Base-by-base conservation (phyloP, 2,329 filamentous ascomycete species). In the Colletotrichum spinosum region DNA sequence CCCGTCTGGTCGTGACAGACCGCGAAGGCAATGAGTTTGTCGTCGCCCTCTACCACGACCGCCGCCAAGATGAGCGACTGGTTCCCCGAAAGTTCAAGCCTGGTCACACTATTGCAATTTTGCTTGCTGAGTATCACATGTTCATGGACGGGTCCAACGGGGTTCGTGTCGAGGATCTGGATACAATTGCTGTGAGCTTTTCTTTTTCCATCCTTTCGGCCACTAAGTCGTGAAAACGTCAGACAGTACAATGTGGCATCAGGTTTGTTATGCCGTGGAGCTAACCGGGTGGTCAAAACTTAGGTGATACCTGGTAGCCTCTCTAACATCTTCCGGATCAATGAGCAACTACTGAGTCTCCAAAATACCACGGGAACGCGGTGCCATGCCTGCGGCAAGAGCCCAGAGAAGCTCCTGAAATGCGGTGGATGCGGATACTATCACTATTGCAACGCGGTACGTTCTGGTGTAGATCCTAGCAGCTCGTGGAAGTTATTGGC, bases 351-450 rank as follows among this genome's bases (percentile, higher is more conserved):
- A 25, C 25, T 25, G 25, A 25, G 25, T 25, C 37, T 55, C 13
- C 15, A 33, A 13, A n/a, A 17, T 6, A 37, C 44, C 33, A 11
- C 8, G 12, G 41, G 41, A n/a, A 9, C 25, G 25, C 25, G 10
- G 13, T 55, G 52, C 33, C 41, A 55, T 35, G 25, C 41, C 41
- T 55, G 52, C 10, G 13, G 8, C 10, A 44, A 35, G 7, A 7
- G 34, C 3, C 25, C 34, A 4, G 25, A 25, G n/a, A 15, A 12
- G 8, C 39, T 45, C 39, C 17, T 34, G 9, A 55, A 55, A 35
- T 55, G 52, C 13, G 52, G 52, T 10, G 37, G 52, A 13, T 55
- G 52, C 41, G 52, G 52, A 7, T 44, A 34, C 4, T 55, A 55
- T n/a, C 45, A 15, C 25, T 55, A 55, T 1, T 45, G 52, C n/a